Percentiles rank a stretch among this genome's conserved stretches.
phyloP scores from a whole-genome alignment of 2,329 filamentous ascomycete genomes.

The Ophiostoma fasciatum region DNA sequence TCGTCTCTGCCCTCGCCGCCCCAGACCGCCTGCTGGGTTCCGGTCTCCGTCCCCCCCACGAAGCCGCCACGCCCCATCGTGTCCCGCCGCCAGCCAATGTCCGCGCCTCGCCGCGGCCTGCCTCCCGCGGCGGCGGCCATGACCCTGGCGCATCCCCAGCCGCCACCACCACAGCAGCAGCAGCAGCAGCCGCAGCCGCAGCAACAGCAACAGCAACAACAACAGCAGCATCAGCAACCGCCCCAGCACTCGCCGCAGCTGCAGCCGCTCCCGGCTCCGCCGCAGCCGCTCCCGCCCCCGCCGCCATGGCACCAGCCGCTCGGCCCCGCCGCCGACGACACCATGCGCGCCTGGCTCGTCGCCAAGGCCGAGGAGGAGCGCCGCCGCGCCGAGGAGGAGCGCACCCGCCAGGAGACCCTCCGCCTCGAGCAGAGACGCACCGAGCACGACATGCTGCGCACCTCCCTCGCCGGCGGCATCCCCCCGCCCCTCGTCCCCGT shows the following conservation, averaged over 20 bases:
- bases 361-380: constrained; percentile 62
- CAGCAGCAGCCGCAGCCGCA: constrained; percentile 24
- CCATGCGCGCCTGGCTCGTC: constrained; percentile 56
- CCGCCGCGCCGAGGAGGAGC: constrained; percentile 61
- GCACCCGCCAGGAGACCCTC: constrained; percentile 46
- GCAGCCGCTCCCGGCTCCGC: neutral
- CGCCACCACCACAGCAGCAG: constrained; percentile 12
- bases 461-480: constrained; percentile 54
- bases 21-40: no score
- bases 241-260: neutral
- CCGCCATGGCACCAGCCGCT: constrained; percentile 21
- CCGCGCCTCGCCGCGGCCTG: constrained; percentile 53
- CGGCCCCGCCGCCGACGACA: constrained; percentile 44
- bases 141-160: constrained; percentile 36
- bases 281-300: constrained; percentile 9
- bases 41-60: constrained; percentile 27
- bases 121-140: constrained; percentile 52
- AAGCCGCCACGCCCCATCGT: constrained; percentile 31
- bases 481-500: constrained; percentile 61
- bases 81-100: constrained; percentile 41
- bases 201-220: neutral
- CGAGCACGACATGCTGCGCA: constrained; percentile 57
- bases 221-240: neutral
- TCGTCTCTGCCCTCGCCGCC: no score
- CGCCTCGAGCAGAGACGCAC: constrained; percentile 58